A percentile compares a stretch with the other conserved stretches of the same genome.
These are phyloP conservation scores for Zanthoxylum bungeanum DNA, from an alignment of 345 rosid species.

Conservation along the genomic window DNA sequence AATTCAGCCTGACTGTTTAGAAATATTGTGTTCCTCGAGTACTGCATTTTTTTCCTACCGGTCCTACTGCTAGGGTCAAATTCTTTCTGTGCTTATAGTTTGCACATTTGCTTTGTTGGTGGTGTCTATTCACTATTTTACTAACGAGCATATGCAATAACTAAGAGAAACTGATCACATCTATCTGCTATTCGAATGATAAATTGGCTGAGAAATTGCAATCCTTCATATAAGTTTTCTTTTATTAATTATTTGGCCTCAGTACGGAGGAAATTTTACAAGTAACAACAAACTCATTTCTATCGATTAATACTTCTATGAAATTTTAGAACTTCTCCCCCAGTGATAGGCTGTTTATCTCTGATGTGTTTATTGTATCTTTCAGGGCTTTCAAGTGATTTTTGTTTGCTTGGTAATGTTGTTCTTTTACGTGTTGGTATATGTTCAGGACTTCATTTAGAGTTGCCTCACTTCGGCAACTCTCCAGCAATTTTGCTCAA, in stretches of 20 bases:
- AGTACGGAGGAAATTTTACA: background rate
- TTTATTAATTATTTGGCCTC: background rate
- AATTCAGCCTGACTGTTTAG: background rate
- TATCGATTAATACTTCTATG: background rate
- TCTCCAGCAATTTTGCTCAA: constrained; percentile 79
- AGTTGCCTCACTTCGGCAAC: constrained; percentile 74
- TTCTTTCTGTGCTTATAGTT: background rate
- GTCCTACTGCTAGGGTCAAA: background rate
- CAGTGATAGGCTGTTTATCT: background rate
- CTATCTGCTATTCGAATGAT: background rate
- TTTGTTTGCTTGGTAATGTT: constrained; percentile 2
- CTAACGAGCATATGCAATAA: background rate
- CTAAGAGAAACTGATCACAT: background rate
- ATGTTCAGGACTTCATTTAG: constrained; percentile 64
- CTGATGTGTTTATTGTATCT: background rate
- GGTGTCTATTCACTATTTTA: background rate
- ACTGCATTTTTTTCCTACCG: background rate
- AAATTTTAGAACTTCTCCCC: background rate
- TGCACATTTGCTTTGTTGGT: background rate
- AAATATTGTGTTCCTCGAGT: background rate
- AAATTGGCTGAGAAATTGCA: background rate
- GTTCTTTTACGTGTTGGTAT: constrained; percentile 13
- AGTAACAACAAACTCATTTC: background rate
- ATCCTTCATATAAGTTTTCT: background rate
- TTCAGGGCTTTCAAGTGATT: background rate